Evolutionary conservation across 2,329 filamentous ascomycete species (phyloP), one percentile per base, ranked within the genome.

Genomic region (Apiospora pterosperma): DNA sequence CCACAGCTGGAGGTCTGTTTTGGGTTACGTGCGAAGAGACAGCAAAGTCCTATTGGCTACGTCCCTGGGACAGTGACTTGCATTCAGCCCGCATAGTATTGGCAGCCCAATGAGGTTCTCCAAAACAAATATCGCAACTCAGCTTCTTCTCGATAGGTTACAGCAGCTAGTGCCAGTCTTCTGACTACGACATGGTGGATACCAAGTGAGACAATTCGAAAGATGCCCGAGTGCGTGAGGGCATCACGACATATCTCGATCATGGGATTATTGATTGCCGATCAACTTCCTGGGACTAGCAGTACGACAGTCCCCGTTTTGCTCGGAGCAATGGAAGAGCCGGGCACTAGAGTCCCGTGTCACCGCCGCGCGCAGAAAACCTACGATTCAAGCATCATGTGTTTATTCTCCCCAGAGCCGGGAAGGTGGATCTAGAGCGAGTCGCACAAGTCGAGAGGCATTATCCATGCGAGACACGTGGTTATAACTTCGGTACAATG

Each of bases 101-200:
- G 28, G 44, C 44, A 31, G 16, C 25, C 44, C 31, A 52, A 31
- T 52, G 14, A 16, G 44, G 28, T 34, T 34, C 48, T 31, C 28
- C 48, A 34, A 34, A 55, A 11, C 28, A 34, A 55, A n/a, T 16
- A 28, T 55, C 48, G 31, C 28, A 55, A 34, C 48, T 55, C 48
- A 55, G 48, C 48, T 55, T 55, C 48, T 55, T 55, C n/a, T n/a
- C n/a, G n/a, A n/a, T n/a, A n/a, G n/a, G 48, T n/a, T 55, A 21
- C 12, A 28, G 48, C 28, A 55, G 25, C 16, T 55, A 34, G 16
- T 34, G 16, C 48, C 19, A 55, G 48, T 55, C 48, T 55, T 55
- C 48, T 55, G 48, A 55, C 48, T 55, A 21, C 48, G 48, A 21
- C 25, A n/a, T n/a, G 48, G 19, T 34, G 16, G 28, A 25, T n/a